Evolutionary conservation across 2,329 filamentous ascomycete genomes (phyloP), one percentile per base, ranked within the genome.

Genomic region (Grosmannia penicillata): DNA sequence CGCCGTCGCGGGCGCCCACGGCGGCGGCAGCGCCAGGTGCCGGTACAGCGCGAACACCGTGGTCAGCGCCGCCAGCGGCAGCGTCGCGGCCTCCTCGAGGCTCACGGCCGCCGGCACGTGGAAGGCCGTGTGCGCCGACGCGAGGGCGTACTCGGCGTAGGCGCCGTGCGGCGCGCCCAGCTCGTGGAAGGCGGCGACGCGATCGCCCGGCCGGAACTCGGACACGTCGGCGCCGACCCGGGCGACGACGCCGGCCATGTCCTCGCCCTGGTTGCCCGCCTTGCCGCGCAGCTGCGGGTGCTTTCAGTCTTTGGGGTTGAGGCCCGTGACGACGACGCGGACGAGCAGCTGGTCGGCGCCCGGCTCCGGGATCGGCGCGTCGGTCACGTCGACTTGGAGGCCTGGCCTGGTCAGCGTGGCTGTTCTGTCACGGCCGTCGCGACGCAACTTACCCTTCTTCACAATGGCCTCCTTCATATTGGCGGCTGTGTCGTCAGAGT

Each of bases 151-250:
- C 47, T 67, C 63, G 21, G 59, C 61, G 41, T 49, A 58, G 40
- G 50, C 52, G 7, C 61, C 60, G 28, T 52, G 47, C 2, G 54
- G 49, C 1, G 51, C 49, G 9, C 44, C 17, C 48, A 60, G 56
- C 43, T 59, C 49, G 48, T 67, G 62, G 55, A 73, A 72, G 4
- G 65, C 68, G 8, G 68, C 64, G 2, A 75, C 70, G 13, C 69
- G 63, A 51, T 75, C 70, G 21, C 71, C 72, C 0, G 57, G 55
- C 43, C 64, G 65, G 60, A 76, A 76, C 46, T 74, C 72, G 40
- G 54, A 62, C 2, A 77, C 72, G 29, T 66, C 59, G 28, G 57
- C 49, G 17, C 73, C 72, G 21, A 75, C 66, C 42, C 61, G 57
- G 45, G 72, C 61, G 8, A 78, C 62, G 21, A 66, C 57, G 31